These are phyloP conservation scores for Ochromonadaceae sp. DNA, from an alignment of 352 stramenopile genomes.

Conservation along the genomic window DNA sequence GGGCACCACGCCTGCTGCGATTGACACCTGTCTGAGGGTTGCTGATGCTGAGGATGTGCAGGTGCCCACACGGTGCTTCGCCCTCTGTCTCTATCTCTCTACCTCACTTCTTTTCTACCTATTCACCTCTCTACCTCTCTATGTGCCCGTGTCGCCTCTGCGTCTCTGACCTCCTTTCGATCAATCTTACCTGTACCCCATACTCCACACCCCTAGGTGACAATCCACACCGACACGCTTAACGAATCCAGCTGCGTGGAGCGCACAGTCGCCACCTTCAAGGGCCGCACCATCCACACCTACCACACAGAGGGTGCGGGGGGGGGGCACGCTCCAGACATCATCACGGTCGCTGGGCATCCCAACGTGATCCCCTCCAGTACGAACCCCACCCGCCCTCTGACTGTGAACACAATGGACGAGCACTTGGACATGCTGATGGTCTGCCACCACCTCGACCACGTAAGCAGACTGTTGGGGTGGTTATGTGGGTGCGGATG, in stretches of 20 bases:
- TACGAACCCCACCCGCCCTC: slow-evolving; percentile 89
- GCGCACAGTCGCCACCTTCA: slow-evolving; percentile 82
- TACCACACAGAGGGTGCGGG: slow-evolving; percentile 85
- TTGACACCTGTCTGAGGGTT: slow-evolving; percentile 74
- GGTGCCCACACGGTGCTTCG: too few relatives aligned
- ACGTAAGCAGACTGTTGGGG: too few relatives aligned
- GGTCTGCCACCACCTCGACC: slow-evolving; percentile 93
- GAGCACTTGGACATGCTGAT: slow-evolving; percentile 98
- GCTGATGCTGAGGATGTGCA: slow-evolving; percentile 77
- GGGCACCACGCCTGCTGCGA: slow-evolving; percentile 84
- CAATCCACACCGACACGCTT: slow-evolving; percentile 92
- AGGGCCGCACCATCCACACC: slow-evolving; percentile 85
- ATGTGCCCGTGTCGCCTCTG: too few relatives aligned
- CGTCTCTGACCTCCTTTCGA: too few relatives aligned
- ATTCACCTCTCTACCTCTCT: too few relatives aligned
- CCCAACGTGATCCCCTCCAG: slow-evolving; percentile 81
- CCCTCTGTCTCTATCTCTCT: too few relatives aligned
- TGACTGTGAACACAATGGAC: slow-evolving; percentile 91
- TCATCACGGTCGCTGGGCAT: slow-evolving; percentile 85
- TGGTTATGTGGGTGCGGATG: too few relatives aligned
- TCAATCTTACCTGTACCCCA: too few relatives aligned
- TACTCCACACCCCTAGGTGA: too few relatives aligned
- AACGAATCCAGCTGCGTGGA: slow-evolving; percentile 90
- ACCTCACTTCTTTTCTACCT: too few relatives aligned
- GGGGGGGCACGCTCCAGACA: slow-evolving; percentile 85